Base-by-base conservation (phyloP, 768 basidiomycete species). In the Russula dissimulans region DNA sequence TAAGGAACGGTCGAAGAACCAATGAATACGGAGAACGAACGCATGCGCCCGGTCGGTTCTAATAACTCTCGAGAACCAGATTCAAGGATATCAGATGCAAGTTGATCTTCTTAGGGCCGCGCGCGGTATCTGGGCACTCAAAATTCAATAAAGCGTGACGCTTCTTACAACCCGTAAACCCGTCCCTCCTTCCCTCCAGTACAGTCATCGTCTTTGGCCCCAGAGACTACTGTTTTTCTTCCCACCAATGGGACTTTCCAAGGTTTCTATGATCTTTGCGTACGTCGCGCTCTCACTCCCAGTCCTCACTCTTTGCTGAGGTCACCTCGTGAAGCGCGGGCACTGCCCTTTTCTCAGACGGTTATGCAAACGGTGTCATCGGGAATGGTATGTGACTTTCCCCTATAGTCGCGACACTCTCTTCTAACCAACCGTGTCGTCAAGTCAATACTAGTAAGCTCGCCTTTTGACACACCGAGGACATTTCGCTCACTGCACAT, bases 191-290 rank as follows among this genome's bases (percentile, higher is more conserved):
- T 15, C 39, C 56, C 51, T 8, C 22, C 43, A 26, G 34, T 38
- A 36, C 39, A 31, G 32, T 11, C 43, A 10, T 50, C 39, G 50
- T 47, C 50, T 51, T 18, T 29, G 38, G 32, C 8, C 34, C 46
- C 12, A 34, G 39, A 43, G 31, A n/a, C 14, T 3, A 45, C 57
- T 54, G 3, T 18, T 8, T 3, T 22, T 17, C 18, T 50, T 48
- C 31, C 48, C 34, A 29, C 34, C 34, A 31, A 64, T 64, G 62
- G 45, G 2, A 12, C 69, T 81, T 14, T 73, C 72, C 65, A 80
- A 83, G 63, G 83, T 92, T 62, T 89, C 88, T 54, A 83, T 92
- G 69, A 89, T 92, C 69, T 92, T 92, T 69, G 89, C 89, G 89
- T 90, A 65, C 51, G 85, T 78, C 18, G 9, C 22, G 48, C 12